Conservation (phyloP, 1,284 basidiomycete genomes). For the Ceratobasidium sp. region DNA sequence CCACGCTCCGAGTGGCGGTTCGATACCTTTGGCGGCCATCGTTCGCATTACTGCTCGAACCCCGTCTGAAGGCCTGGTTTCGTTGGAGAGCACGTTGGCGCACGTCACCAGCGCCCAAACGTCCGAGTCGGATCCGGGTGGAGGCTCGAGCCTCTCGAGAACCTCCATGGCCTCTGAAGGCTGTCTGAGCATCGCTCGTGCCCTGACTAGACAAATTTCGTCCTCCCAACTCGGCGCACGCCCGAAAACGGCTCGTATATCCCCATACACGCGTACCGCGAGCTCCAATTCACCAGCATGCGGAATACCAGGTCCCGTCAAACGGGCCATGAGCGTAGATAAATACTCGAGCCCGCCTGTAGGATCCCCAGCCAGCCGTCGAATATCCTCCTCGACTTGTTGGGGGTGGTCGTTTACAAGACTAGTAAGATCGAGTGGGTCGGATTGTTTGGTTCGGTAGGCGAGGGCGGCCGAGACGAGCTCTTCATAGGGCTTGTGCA, state of each 20-base stretch:
- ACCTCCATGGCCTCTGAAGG: slow-evolving; percentile 4
- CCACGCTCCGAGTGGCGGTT: slow-evolving; percentile 31
- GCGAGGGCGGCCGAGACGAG: slow-evolving; percentile 3
- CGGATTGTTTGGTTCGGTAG: background rate
- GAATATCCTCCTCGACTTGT: background rate
- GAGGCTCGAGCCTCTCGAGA: slow-evolving; percentile 11
- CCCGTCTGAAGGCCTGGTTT: background rate
- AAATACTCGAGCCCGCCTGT: slow-evolving; percentile 3
- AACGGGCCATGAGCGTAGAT: slow-evolving; percentile 3
- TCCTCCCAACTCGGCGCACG: slow-evolving; percentile 15
- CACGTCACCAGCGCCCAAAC: slow-evolving; percentile 26
- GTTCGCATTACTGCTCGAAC: slow-evolving; percentile 17
- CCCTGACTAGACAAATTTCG: background rate
- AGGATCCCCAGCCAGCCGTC: slow-evolving; percentile 1
- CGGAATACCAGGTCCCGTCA: background rate
- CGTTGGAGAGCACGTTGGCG: slow-evolving; percentile 4
- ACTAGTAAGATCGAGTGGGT: slow-evolving; percentile 27
- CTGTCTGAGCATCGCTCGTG: slow-evolving; percentile 20
- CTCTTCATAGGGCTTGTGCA: slow-evolving; percentile 30
- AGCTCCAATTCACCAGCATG: slow-evolving; percentile 26
- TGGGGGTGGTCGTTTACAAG: background rate
- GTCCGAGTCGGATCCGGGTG: background rate
- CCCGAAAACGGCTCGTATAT: slow-evolving; percentile 1
- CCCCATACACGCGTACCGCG: slow-evolving; percentile 4
- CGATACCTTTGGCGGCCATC: slow-evolving; percentile 14